These are phyloP conservation scores for Trypanosomatidae sp. DNA, from an alignment of 208 protist genomes.

Conservation along the genomic window DNA sequence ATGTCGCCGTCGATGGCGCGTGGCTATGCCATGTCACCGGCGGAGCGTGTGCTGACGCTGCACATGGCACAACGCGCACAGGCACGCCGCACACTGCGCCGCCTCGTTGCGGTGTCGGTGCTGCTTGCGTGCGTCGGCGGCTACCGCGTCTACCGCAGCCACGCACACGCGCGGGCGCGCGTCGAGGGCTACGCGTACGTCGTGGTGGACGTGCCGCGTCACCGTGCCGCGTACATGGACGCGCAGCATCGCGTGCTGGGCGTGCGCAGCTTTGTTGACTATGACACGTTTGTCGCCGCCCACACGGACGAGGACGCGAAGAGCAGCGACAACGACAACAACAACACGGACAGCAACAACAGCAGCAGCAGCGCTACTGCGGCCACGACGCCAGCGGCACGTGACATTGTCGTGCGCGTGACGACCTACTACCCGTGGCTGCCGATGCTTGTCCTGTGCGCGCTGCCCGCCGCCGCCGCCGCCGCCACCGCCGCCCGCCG, in stretches of 20 bases:
- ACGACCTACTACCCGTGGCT: slow-evolving; percentile 60
- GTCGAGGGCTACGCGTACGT: slow-evolving; percentile 33
- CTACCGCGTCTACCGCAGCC: slow-evolving; percentile 17
- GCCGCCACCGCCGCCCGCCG: slow-evolving; percentile 32
- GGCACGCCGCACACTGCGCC: slow-evolving; percentile 10
- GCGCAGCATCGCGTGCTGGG: slow-evolving; percentile 37
- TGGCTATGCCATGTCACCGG: slow-evolving; percentile 29
- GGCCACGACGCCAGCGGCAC: too few relatives aligned
- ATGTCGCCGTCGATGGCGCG: slow-evolving; percentile 31
- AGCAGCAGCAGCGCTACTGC: too few relatives aligned
- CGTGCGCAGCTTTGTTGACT: slow-evolving; percentile 61
- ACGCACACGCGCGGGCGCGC: too few relatives aligned
- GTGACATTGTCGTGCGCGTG: slow-evolving; percentile 41
- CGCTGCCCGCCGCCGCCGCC: slow-evolving; percentile 39
- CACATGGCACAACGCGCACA: slow-evolving; percentile 16
- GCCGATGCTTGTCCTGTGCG: slow-evolving; percentile 61
- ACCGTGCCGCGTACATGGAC: slow-evolving; percentile 33
- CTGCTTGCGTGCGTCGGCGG: slow-evolving; percentile 13
- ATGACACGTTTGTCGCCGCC: slow-evolving; percentile 16
- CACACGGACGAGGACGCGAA: slow-evolving; percentile 10
- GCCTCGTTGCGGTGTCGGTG: slow-evolving; percentile 12
- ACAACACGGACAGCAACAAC: too few relatives aligned
- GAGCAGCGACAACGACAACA: slow-evolving; percentile 28
- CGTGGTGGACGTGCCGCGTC: slow-evolving; percentile 29
- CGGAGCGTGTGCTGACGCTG: slow-evolving; percentile 36